A percentile compares a stretch with the other conserved stretches of the same genome.
phyloP scores from a whole-genome alignment of 108 stramenopile genomes.

The Stephanodiscus triporus region DNA sequence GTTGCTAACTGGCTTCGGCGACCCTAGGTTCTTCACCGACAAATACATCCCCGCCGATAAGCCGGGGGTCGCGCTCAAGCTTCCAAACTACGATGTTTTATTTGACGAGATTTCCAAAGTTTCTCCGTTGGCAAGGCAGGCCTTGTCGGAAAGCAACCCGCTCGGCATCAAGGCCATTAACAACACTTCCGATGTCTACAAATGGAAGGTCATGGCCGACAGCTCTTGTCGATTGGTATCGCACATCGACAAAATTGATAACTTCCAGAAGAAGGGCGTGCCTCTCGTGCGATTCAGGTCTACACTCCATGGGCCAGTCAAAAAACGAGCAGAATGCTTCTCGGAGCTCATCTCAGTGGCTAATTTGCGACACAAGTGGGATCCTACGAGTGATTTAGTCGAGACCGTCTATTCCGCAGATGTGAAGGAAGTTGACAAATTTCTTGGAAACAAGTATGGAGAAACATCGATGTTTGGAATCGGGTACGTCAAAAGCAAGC shows the following conservation, averaged over 20 bases:
- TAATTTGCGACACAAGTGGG: conserved; percentile 46
- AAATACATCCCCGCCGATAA: conserved; percentile 23
- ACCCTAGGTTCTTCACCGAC: conserved; percentile 37
- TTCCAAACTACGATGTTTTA: conserved; percentile 45
- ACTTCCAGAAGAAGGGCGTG: conserved; percentile 38
- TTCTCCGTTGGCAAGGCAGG: conserved; percentile 48
- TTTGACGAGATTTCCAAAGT: conserved; percentile 38
- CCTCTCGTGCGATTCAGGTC: conserved; percentile 47
- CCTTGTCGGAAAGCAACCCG: conserved; percentile 20
- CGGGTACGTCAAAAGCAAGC: conserved; percentile 53
- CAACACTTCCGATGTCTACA: conserved; percentile 34
- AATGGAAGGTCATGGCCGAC: conserved; percentile 44
- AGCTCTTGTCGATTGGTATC: conserved; percentile 34
- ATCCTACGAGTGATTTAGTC: conserved; percentile 39
- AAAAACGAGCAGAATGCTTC: conserved; percentile 31
- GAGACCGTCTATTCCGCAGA: conserved; percentile 40
- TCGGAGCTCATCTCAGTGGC: conserved; percentile 26
- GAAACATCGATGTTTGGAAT: conserved; percentile 40
- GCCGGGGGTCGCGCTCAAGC: conserved; percentile 33
- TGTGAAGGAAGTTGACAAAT: conserved; percentile 27
- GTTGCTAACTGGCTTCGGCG: conserved; percentile 29
- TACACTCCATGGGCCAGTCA: conserved; percentile 38
- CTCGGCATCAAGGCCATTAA: conserved; percentile 31
- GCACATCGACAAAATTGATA: conserved; percentile 50
- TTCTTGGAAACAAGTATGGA: conserved; percentile 27